Conservation (phyloP, 768 basidiomycete species). For the Agaricus blazei region DNA sequence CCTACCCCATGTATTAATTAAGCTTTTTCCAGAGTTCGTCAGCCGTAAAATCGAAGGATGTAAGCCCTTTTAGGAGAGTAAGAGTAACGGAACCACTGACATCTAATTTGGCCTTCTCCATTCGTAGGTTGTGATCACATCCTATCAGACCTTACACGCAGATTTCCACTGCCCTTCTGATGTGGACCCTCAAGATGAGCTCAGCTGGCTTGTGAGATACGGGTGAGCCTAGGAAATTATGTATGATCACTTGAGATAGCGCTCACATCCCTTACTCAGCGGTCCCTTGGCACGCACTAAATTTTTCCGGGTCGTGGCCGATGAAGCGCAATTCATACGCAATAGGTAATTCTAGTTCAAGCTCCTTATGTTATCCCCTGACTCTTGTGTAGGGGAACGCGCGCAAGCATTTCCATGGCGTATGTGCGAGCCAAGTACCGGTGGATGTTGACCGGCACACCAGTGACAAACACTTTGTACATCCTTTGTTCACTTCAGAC, state of each 20-base stretch:
- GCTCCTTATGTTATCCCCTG: neutral
- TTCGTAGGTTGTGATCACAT: slow-evolving; percentile 64
- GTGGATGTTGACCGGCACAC: slow-evolving; percentile 79
- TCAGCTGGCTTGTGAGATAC: slow-evolving; percentile 40
- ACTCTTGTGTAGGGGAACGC: slow-evolving; percentile 36
- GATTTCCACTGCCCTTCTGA: slow-evolving; percentile 54
- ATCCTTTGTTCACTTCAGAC: slow-evolving; percentile 8
- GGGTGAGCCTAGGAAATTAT: slow-evolving; percentile 32
- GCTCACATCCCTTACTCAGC: slow-evolving; percentile 20
- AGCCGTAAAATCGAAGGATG: slow-evolving; percentile 49
- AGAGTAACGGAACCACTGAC: neutral
- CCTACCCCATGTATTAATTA: neutral
- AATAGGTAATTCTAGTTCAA: slow-evolving; percentile 38
- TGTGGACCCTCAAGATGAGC: slow-evolving; percentile 40
- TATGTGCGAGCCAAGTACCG: slow-evolving; percentile 60
- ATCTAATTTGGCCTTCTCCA: neutral
- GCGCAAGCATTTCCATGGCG: slow-evolving; percentile 53
- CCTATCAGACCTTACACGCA: slow-evolving; percentile 64
- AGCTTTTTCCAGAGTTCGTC: slow-evolving; percentile 29
- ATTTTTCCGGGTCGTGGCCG: slow-evolving; percentile 69
- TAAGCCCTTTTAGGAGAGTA: slow-evolving; percentile 17
- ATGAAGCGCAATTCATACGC: slow-evolving; percentile 77
- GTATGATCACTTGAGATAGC: neutral
- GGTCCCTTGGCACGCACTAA: slow-evolving; percentile 57
- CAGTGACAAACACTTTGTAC: slow-evolving; percentile 67